phyloP scores from a whole-genome alignment of 2,329 filamentous ascomycete genomes.

The Pseudogymnoascus sp. region DNA sequence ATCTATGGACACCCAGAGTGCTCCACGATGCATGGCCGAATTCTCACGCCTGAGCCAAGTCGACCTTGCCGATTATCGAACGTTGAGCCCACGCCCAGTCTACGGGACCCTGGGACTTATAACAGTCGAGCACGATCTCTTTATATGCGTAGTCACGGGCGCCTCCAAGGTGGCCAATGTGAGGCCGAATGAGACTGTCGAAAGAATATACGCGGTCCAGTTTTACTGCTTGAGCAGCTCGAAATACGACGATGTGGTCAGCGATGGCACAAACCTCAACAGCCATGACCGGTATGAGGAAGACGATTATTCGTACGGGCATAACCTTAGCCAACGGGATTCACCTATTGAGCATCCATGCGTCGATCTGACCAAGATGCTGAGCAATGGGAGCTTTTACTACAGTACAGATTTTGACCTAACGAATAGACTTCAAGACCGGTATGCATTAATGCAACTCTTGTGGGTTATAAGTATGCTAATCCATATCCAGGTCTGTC shows the following conservation, averaged over 20 bases:
- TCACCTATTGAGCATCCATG: conserved; percentile 77
- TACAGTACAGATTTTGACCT: conserved; percentile 98
- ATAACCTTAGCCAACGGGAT: conserved; percentile 56
- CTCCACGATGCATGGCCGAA: conserved; percentile 68
- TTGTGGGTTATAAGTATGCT: conserved; percentile 16
- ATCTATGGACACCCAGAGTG: conserved; percentile 26
- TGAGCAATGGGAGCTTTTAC: conserved; percentile 92
- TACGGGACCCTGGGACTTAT: conserved; percentile 86
- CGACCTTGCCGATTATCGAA: conserved; percentile 68
- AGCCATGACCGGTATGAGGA: conserved; percentile 18
- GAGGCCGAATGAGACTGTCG: conserved; percentile 79
- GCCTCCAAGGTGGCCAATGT: conserved; percentile 72
- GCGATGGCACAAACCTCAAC: conserved; percentile 33
- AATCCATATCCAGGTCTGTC: conserved; percentile 47
- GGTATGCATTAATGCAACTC: conserved; percentile 39
- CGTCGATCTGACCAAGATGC: conserved; percentile 78
- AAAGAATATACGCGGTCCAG: conserved; percentile 77
- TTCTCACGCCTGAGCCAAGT: conserved; percentile 59
- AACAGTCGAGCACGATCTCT: conserved; percentile 74
- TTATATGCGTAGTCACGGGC: conserved; percentile 80
- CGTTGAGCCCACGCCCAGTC: conserved; percentile 63
- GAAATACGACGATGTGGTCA: conserved; percentile 72
- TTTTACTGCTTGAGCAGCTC: conserved; percentile 88
- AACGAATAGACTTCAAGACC: conserved; percentile 84
- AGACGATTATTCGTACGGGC: conserved; percentile 33